Evolutionary conservation across 495 filamentous ascomycete genomes (phyloP), one percentile per base, ranked within the genome.

Genomic region (Neurospora terricola): DNA sequence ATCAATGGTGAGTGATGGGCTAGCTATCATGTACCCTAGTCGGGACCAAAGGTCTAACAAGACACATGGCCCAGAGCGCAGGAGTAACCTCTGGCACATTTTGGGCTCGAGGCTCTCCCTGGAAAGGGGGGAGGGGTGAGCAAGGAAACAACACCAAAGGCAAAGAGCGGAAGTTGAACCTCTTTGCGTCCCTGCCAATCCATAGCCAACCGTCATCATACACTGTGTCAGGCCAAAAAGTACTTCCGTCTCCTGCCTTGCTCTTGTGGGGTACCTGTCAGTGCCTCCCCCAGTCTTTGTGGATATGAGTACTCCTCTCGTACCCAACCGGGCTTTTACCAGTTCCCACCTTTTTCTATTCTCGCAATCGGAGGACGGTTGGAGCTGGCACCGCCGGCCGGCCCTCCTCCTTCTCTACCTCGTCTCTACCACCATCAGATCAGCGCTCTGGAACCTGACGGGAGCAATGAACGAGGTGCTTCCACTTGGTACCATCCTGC

Each of bases 181-280:
- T 59, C n/a, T 10, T 48, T 10, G 7, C 7, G 43, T 21, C 43
- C 48, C 21, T 59, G 48, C 48, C 21, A 14, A 62, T 66, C 23
- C 70, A 11, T 37, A 37, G 11, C 39, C 42, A 66, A 34, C 43
- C 43, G 36, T 6, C 70, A 43, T 71, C 38, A 18, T 23, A 59
- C 42, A 68, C 70, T 72, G 30, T 45, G n/a, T 59, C 40, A 30
- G 18, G 27, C 42, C 70, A 42, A n/a, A 62, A 71, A 21, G 54
- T 62, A 62, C 54, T 14, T 62, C 5, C 54, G 54, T 54, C 45
- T 54, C 21, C 45, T 23, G 11, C 21, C 45, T 73, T 69, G 71
- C 75, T 76, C 62, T 34, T 40, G 37, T 66, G 62, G 70, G 73
- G 71, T 78, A 73, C 83, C 82, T 81, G 78, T 70, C 73, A 75